A percentile compares a stretch with the other conserved stretches of the same genome.
Evolutionary conservation across 2,329 filamentous ascomycete species (phyloP).

Genomic region (Botrytis aclada): DNA sequence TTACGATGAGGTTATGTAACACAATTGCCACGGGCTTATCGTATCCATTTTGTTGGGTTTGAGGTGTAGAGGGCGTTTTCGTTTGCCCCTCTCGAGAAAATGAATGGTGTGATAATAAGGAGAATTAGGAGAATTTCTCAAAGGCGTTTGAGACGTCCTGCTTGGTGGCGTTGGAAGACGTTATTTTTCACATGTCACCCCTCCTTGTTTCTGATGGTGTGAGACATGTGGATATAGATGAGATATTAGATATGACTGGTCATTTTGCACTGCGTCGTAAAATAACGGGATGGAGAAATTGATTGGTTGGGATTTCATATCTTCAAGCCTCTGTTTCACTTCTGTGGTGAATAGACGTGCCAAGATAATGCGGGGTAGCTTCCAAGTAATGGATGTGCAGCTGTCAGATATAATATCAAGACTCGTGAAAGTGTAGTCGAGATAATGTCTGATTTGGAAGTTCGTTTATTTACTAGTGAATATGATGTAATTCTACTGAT

Average conservation of each 20-base stretch:
- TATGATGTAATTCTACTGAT: neutral
- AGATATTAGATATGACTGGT: slow-evolving; percentile 2
- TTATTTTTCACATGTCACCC: neutral
- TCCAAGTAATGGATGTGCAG: neutral
- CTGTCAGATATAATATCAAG: neutral
- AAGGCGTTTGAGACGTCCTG: neutral
- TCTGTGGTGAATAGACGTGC: neutral
- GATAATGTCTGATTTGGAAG: neutral
- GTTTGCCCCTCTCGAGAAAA: neutral
- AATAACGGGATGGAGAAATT: neutral
- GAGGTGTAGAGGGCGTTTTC: neutral
- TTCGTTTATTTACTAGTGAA: neutral
- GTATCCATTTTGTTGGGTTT: slow-evolving; percentile 8
- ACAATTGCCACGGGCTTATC: neutral
- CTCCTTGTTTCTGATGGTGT: neutral
- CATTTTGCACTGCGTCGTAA: neutral
- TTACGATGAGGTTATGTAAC: neutral
- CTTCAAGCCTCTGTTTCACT: slow-evolving; percentile 11
- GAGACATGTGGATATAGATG: neutral
- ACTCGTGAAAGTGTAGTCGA: neutral
- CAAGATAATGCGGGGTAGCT: slow-evolving; percentile 6
- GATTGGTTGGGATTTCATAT: neutral
- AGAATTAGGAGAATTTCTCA: slow-evolving; percentile 1
- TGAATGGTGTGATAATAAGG: neutral
- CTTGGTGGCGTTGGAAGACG: neutral